These are phyloP conservation scores for Vinca minor DNA, from an alignment of 257 asterid genomes.

Conservation along the genomic window DNA sequence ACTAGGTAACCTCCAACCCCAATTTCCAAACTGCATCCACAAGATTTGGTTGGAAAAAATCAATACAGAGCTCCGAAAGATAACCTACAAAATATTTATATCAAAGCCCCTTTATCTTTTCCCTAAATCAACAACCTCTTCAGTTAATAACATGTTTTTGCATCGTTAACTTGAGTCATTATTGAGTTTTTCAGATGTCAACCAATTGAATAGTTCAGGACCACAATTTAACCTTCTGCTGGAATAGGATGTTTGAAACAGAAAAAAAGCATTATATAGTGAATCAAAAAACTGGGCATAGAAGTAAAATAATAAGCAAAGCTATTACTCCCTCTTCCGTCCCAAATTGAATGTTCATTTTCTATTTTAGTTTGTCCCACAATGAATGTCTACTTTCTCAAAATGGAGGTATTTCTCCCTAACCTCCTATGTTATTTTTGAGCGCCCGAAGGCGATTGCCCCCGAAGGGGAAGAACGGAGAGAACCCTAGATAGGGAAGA, in stretches of 20 bases:
- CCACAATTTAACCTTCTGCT: neutral
- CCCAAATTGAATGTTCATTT: too few relatives aligned
- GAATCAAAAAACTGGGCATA: neutral
- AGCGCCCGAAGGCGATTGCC: too few relatives aligned
- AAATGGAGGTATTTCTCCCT: too few relatives aligned
- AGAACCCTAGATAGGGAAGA: too few relatives aligned
- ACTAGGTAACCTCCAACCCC: conserved; percentile 94
- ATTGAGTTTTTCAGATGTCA: neutral
- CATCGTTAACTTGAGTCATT: too few relatives aligned
- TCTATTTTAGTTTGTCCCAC: too few relatives aligned
- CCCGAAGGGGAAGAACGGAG: too few relatives aligned
- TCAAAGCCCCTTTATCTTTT: neutral
- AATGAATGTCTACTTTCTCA: too few relatives aligned
- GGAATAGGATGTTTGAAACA: neutral
- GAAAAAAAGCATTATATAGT: neutral
- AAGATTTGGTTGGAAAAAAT: neutral
- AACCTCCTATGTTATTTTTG: too few relatives aligned
- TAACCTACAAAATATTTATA: neutral
- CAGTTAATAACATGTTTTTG: too few relatives aligned
- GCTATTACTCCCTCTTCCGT: too few relatives aligned
- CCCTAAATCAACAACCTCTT: too few relatives aligned
- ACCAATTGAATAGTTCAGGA: neutral
- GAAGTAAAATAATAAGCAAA: neutral
- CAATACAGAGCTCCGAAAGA: neutral
- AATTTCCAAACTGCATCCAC: conserved; percentile 70